Base-by-base conservation (phyloP, 2,329 filamentous ascomycete genomes). In the Dactylellina sp. region DNA sequence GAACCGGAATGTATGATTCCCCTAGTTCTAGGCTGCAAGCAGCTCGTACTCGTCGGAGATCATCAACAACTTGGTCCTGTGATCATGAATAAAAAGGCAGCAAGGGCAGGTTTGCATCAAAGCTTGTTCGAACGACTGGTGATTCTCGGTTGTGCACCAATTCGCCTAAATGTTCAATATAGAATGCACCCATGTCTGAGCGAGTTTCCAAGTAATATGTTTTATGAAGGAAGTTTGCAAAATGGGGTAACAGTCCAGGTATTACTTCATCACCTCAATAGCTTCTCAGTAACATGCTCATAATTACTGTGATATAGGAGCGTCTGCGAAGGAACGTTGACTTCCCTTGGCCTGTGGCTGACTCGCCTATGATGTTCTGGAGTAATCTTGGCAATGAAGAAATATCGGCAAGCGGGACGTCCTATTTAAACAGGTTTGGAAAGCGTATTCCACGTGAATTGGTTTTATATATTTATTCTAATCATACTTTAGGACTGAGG, bases 361-460 rank as follows among this genome's bases (percentile, higher is more conserved):
- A 98, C 80, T 92, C 89, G 78, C 95, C 95, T 1, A 99, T 99
- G 95, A 98, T 98, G 95, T 99, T 99, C 84, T 99, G 95, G 95
- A 96, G 93, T 24, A 99, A 99, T 80, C 84, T 97, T 63, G 95
- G 95, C 72, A 96, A 96, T 72, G 95, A 99, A 82, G 95, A 99
- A 82, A 99, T 99, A 56, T 97, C 94, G 5, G 95, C 95, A 0
- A 97, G 93, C 24, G 95, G 95, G 79, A 99, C 95, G 1, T 98
- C 94, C 1, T 99, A 99, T 80, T 89, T 99, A 77, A 99, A 99
- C 82, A 74, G 76, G 76, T 77, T 16, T 52, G 59, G 37, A 18
- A 40, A 11, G 9, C 16, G n/a, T 46, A 5, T 28, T 25, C 18
- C 12, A 16, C 2, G n/a, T 42, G 22, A n/a, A 39, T 40, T 32